Conservation (phyloP, 2,329 filamentous ascomycete species). For the Nakataea oryzae region DNA sequence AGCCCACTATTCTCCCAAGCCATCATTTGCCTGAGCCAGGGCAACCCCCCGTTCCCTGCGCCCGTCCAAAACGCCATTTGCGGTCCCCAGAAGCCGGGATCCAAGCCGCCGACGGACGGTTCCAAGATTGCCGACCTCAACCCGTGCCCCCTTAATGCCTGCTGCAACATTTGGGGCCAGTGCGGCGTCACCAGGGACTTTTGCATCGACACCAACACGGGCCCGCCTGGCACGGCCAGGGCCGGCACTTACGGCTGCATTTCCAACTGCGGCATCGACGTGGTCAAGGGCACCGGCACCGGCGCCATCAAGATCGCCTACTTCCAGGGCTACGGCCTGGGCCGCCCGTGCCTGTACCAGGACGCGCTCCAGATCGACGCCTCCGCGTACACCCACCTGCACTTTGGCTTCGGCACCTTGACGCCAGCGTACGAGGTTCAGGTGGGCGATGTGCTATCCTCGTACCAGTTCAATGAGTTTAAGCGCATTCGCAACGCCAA, state of each 20-base stretch:
- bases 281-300: conserved; percentile 11
- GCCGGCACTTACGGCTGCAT: conserved; percentile 24
- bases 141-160: background rate
- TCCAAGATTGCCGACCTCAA: conserved; percentile 8
- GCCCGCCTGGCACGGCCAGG: conserved; percentile 23
- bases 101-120: conserved; percentile 12
- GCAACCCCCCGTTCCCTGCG: conserved; percentile 21
- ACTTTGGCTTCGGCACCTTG: conserved; percentile 21
- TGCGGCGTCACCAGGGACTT: conserved; percentile 19
- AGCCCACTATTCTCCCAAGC: conserved; percentile 12
- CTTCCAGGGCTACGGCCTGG: conserved; percentile 21
- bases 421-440: conserved; percentile 11
- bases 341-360: conserved; percentile 17
- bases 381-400: conserved; percentile 16
- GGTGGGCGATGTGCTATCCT: conserved; percentile 7
- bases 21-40: conserved; percentile 23
- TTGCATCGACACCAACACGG: conserved; percentile 19
- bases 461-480: conserved; percentile 19
- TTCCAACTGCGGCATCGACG: conserved; percentile 26
- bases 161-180: conserved; percentile 10
- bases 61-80: conserved; percentile 19
- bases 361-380: conserved; percentile 18
- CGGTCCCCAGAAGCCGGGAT: conserved; percentile 20
- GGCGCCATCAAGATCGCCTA: conserved; percentile 17
- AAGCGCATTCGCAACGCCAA: conserved; percentile 17